These are phyloP conservation scores for Aphanocladium album DNA, from an alignment of 2,329 filamentous ascomycete species.

Conservation along the genomic window DNA sequence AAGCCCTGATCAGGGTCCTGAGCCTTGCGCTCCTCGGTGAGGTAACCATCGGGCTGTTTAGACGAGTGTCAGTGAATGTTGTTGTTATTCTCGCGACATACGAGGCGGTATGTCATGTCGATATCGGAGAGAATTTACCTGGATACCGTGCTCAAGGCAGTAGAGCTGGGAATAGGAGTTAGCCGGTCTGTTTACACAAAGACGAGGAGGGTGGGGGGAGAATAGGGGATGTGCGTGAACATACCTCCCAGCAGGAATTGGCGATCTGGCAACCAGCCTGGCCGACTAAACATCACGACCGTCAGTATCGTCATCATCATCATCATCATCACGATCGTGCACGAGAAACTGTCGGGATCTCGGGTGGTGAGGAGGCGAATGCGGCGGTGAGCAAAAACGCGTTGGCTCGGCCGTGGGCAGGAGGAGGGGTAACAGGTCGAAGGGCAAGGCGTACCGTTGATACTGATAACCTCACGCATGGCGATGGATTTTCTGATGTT, in stretches of 20 bases:
- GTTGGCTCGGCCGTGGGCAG: slow-evolving; percentile 24
- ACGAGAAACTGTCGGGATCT: neutral
- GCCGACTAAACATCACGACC: slow-evolving; percentile 65
- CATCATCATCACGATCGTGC: neutral
- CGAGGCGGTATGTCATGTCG: slow-evolving; percentile 9
- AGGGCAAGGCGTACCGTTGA: slow-evolving; percentile 72
- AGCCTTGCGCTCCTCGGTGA: slow-evolving; percentile 96
- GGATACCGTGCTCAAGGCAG: slow-evolving; percentile 99
- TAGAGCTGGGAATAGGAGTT: slow-evolving; percentile 66
- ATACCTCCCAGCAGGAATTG: slow-evolving; percentile 99
- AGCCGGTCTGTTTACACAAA: slow-evolving; percentile 19
- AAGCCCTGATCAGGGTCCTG: slow-evolving; percentile 93
- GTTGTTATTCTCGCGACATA: slow-evolving; percentile 12
- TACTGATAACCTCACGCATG: slow-evolving; percentile 99
- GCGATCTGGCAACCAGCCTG: slow-evolving; percentile 99
- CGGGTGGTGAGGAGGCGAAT: slow-evolving; percentile 10
- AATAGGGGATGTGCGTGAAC: slow-evolving; percentile 33
- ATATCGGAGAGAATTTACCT: slow-evolving; percentile 58
- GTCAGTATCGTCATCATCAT: slow-evolving; percentile 43
- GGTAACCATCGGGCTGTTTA: slow-evolving; percentile 86
- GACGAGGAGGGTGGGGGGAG: neutral
- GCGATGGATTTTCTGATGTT: slow-evolving; percentile 38
- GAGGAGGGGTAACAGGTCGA: slow-evolving; percentile 20
- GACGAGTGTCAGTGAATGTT: slow-evolving; percentile 7
- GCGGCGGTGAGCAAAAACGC: slow-evolving; percentile 39